Evolutionary conservation across 345 rosid genomes (phyloP), one percentile per base, ranked within the genome.

Genomic region (Salix koriyanagi): DNA sequence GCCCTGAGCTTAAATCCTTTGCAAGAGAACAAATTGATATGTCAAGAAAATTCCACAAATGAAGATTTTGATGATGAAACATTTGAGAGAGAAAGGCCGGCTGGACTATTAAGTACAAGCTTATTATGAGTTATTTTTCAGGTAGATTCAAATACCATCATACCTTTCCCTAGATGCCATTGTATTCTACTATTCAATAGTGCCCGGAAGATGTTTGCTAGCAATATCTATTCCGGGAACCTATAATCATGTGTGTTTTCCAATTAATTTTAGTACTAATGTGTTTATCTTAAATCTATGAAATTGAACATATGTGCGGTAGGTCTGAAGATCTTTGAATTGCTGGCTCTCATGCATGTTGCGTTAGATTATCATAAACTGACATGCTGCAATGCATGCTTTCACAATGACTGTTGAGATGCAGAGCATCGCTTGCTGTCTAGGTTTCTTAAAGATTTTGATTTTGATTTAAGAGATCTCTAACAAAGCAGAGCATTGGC

Each of bases 41-140:
- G 97, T 82, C 97, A 88, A 82, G 96, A 93, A 85, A 90, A 93
- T 87, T 92, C 98, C 70, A 90, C 87, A 34, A 90, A 87, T 85
- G 94, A 91, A 74, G 98, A 92, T 80, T 93, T 96, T 86, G 97
- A 90, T 46, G 93, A 93, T 69, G 95, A 86, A 79, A 76, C 88
- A 44, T 92, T 88, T 79, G 87, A 80, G 69, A 82, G 81, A 78
- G 91, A 89, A 44, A 83, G 84, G 69, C 79, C 87, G 1, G 84
- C 74, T 46, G 93, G 82, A 81, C 85, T 88, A 15, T 67, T 85
- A 71, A 85, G 90, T 77, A 79, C 86, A 76, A 81, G 88, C 82
- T 79, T 87, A 73, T 76, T 67, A 71, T 87, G 85, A 87, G 77
- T 79, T 74, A 74, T 65, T 66, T 67, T 72, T 76, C 89, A 87